Percentiles rank a stretch among this genome's conserved stretches.
phyloP scores from a whole-genome alignment of 73 alveolate genomes.

The Tetrahymena malaccensis region DNA sequence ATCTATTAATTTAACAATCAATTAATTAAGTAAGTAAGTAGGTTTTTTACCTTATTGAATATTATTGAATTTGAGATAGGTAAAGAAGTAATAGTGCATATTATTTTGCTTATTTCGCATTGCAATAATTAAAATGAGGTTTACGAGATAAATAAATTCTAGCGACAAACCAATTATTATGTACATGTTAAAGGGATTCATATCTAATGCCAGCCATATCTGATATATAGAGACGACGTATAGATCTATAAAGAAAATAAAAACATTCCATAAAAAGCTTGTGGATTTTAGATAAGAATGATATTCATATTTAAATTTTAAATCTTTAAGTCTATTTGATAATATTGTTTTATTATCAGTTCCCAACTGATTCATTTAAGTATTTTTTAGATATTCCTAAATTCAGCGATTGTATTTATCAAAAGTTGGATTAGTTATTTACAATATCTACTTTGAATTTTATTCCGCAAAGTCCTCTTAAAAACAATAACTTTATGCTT shows the following conservation, averaged over 20 bases:
- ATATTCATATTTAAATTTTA: neutral
- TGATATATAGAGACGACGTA: neutral
- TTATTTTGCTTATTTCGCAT: neutral
- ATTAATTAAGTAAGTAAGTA: too few relatives aligned
- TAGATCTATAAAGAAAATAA: neutral
- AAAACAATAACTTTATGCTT: too few relatives aligned
- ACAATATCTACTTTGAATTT: too few relatives aligned
- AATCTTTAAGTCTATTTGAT: neutral
- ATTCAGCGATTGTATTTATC: too few relatives aligned
- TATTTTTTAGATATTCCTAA: too few relatives aligned
- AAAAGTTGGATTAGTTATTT: too few relatives aligned
- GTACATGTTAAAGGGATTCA: neutral
- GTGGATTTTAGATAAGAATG: neutral
- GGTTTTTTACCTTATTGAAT: neutral
- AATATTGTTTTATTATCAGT: neutral
- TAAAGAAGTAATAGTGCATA: neutral
- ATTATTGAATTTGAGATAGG: neutral
- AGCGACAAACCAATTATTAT: neutral
- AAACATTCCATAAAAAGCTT: neutral
- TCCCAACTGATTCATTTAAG: neutral
- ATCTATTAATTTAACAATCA: too few relatives aligned
- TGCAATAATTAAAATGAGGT: neutral
- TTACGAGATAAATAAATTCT: neutral
- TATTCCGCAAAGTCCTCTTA: too few relatives aligned
- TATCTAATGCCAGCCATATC: neutral